Evolutionary conservation across 352 stramenopile genomes (phyloP).

Genomic region (Phytophthora lateralis): DNA sequence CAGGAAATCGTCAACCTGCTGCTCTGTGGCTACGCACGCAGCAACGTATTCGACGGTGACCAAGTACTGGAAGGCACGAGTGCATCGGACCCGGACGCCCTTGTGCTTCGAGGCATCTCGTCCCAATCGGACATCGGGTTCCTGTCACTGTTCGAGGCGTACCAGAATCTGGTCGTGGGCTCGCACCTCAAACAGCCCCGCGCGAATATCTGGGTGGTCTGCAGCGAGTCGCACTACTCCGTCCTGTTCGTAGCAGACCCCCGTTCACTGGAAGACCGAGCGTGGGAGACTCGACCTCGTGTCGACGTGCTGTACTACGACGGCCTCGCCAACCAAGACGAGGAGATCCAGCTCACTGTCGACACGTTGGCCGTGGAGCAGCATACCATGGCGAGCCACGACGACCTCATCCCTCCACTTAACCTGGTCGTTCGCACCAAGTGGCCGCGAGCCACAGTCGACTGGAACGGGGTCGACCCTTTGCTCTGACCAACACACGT

Average conservation of each 20-base stretch:
- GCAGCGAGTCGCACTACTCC: constrained; percentile 93
- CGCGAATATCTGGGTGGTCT: constrained; percentile 90
- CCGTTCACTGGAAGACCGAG: constrained; percentile 25
- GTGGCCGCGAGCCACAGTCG: constrained; percentile 74
- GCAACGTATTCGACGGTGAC: constrained; percentile 95
- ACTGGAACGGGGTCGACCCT: constrained; percentile 91
- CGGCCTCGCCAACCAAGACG: constrained; percentile 87
- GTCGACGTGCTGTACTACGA: constrained; percentile 92
- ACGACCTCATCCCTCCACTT: constrained; percentile 85
- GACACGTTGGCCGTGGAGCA: constrained; percentile 36
- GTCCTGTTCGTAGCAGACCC: constrained; percentile 73
- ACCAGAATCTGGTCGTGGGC: constrained; percentile 89
- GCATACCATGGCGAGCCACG: constrained; percentile 35
- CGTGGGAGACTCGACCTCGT: constrained; percentile 35
- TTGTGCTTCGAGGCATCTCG: constrained; percentile 79
- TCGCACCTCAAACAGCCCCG: constrained; percentile 75
- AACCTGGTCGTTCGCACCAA: constrained; percentile 91
- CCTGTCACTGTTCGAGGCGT: constrained; percentile 92
- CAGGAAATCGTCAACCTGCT: constrained; percentile 97
- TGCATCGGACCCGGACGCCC: constrained; percentile 57
- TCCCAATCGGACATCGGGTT: constrained; percentile 74
- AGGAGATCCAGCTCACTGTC: constrained; percentile 77
- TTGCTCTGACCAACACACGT: constrained; percentile 56
- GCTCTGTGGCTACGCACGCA: constrained; percentile 90
- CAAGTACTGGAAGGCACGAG: constrained; percentile 68